Conservation (phyloP, 306 rosid genomes). For the Adenanthera pavonina region DNA sequence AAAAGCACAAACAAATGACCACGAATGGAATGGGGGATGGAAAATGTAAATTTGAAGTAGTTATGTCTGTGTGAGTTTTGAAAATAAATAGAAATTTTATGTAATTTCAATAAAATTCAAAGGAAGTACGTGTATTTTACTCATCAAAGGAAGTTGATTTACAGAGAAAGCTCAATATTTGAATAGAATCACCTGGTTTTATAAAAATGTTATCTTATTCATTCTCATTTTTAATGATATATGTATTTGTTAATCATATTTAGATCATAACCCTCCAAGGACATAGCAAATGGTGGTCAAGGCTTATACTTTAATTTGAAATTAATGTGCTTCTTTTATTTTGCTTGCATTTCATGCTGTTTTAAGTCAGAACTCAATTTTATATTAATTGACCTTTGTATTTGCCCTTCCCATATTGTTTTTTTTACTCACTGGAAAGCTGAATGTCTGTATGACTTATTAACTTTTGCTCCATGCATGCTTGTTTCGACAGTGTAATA, state of each 20-base stretch:
- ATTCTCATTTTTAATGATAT: conserved; percentile 1
- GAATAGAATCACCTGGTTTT: neutral
- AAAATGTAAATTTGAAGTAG: neutral
- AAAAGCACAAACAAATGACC: neutral
- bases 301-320: neutral
- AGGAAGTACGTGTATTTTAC: neutral
- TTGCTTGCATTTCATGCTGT: conserved; percentile 27
- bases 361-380: conserved; percentile 9
- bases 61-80: neutral
- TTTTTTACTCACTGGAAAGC: neutral
- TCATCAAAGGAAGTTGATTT: conserved; percentile 1
- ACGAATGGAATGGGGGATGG: neutral
- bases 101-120: neutral
- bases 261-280: neutral
- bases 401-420: neutral
- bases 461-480: conserved; percentile 26
- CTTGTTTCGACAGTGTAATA: conserved; percentile 7
- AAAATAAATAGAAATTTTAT: neutral
- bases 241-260: neutral
- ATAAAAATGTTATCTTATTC: conserved; percentile 9
- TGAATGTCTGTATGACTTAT: conserved; percentile 7
- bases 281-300: neutral
- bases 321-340: conserved; percentile 6
- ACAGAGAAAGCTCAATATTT: neutral
- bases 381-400: conserved; percentile 12